Base-by-base conservation (phyloP, 176 grass and related monocot species). In the Eragrostis curvula region DNA sequence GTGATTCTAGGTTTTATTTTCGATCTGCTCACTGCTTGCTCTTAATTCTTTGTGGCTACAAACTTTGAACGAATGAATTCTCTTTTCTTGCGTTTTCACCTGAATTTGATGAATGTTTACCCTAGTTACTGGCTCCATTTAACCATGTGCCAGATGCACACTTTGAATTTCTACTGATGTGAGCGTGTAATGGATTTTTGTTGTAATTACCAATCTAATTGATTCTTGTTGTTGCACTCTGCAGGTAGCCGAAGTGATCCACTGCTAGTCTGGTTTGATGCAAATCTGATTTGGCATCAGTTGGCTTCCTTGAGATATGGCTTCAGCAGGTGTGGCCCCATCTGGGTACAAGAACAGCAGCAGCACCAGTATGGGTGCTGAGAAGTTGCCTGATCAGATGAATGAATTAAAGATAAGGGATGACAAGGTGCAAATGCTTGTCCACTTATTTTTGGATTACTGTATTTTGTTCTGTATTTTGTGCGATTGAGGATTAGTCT, bases 381-480 rank as follows among this genome's bases (percentile, higher is more conserved):
- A 89, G 24, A 94, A 80, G 84, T 48, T 94, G 68, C 84, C 81
- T 1, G 89, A 94, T 79, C 86, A 89, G 77, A 71, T 94, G 86
- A 91, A 76, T 21, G 89, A 94, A 16, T 63, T 94, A 70, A 94
- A 94, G 77, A 91, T 94, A 71, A 89, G 89, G 70, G 92, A 91
- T 55, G 92, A 94, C 43, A 94, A 94, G 92, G 92, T 89, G 20
- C 25, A 52, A 56, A 62, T 60, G 12, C 39, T 16, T 58, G 30
- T 1, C 21, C n/a, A 25, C 46, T 52, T 59, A 14, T 42, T 74
- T 66, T 47, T 30, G 9, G 6, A 65, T 62, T 57, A 7, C 3
- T 61, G 40, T 24, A 77, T 29, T 30, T 50, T 75, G 13, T 64
- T 58, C 21, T 32, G 15, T 16, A 39, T 53, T n/a, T 68, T 51